These are phyloP conservation scores for Plasmodiophora brassicae DNA, from an alignment of 208 protist genomes.

Conservation along the genomic window DNA sequence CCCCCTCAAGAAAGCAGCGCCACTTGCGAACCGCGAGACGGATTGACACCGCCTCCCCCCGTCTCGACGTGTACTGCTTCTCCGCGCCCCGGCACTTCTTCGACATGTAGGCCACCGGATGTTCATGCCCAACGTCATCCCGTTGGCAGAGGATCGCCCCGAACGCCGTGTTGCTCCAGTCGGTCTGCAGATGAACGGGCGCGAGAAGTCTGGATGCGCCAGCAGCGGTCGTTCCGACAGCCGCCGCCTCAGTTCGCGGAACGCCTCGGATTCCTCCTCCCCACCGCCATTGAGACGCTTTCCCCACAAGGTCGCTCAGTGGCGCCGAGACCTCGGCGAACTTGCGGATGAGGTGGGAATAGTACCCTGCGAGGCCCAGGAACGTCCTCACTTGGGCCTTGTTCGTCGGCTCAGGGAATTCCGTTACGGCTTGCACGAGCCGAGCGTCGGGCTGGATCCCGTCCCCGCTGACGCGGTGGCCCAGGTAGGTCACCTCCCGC, in stretches of 20 bases:
- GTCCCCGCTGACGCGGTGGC: background rate
- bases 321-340: background rate
- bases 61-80: background rate
- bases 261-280: background rate
- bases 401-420: background rate
- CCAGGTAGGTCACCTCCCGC: slow-evolving; percentile 13
- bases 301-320: background rate
- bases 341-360: background rate
- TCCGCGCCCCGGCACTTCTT: background rate
- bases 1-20: background rate
- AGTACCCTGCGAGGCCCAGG: slow-evolving; percentile 1
- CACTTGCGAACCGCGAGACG: background rate
- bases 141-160: slow-evolving; percentile 14
- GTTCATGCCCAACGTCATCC: background rate
- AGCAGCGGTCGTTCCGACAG: background rate
- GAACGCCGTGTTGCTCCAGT: background rate
- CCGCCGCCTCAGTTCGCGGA: background rate
- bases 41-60: slow-evolving; percentile 12
- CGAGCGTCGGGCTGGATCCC: background rate
- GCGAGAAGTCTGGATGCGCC: background rate
- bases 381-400: too few species aligned
- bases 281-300: background rate
- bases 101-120: slow-evolving; percentile 6
- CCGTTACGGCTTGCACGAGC: background rate
- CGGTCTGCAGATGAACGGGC: slow-evolving; percentile 27